phyloP scores from a whole-genome alignment of 257 asterid species.

The Mitragyna speciosa region DNA sequence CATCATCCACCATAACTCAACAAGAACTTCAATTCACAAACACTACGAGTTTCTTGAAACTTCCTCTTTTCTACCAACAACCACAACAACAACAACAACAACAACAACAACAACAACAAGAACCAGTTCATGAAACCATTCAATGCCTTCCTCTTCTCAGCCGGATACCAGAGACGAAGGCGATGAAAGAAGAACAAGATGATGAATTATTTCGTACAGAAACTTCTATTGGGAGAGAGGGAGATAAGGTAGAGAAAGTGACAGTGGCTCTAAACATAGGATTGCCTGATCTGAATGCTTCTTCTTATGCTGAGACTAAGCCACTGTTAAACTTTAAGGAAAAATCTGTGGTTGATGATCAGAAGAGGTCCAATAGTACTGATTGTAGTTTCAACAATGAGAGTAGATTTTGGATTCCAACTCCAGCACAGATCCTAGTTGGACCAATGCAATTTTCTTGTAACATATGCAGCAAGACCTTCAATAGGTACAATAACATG shows the following conservation, averaged over 20 bases:
- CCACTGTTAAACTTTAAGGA: constrained; percentile 21
- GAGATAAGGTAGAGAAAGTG: constrained; percentile 42
- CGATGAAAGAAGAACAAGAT: constrained; percentile 37
- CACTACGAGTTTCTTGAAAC: constrained; percentile 49
- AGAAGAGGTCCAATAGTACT: constrained; percentile 3
- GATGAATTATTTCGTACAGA: neutral
- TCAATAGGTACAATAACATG: constrained; percentile 95
- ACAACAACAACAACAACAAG: constrained; percentile 21
- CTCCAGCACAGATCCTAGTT: constrained; percentile 86
- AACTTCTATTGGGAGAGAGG: neutral
- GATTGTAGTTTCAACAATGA: constrained; percentile 30
- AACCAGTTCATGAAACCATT: constrained; percentile 33
- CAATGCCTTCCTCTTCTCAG: constrained; percentile 80
- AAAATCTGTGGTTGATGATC: constrained; percentile 20
- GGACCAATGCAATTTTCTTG: constrained; percentile 96
- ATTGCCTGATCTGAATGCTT: constrained; percentile 43
- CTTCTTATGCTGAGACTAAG: constrained; percentile 19
- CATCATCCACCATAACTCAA: constrained; percentile 28
- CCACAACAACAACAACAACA: constrained; percentile 20
- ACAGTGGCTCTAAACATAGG: constrained; percentile 75
- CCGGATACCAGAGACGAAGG: constrained; percentile 41
- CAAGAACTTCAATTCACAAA: constrained; percentile 13
- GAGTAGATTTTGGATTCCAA: constrained; percentile 88
- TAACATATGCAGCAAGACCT: constrained; percentile 77
- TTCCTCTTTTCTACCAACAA: constrained; percentile 42